These are phyloP conservation scores for Coffea canephora DNA, from an alignment of 257 asterid species.

Conservation along the genomic window DNA sequence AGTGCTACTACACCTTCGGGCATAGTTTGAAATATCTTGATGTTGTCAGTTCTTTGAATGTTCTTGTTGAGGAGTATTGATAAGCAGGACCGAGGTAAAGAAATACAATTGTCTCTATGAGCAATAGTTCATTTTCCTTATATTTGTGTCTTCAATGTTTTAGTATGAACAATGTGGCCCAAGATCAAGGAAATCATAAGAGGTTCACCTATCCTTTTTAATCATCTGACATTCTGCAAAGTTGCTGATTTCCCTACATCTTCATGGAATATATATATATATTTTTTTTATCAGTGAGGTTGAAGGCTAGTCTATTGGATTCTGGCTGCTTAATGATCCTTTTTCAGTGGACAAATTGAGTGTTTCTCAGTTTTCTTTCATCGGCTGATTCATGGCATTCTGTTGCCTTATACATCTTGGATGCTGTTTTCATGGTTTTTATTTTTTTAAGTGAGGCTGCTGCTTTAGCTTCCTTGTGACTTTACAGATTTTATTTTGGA, in stretches of 20 bases:
- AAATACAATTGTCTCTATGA: neutral
- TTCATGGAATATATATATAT: neutral
- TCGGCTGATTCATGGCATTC: neutral
- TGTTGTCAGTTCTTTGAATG: neutral
- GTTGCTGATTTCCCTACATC: neutral
- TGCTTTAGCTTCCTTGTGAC: neutral
- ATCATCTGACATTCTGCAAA: neutral
- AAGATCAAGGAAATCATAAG: neutral
- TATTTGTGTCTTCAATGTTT: neutral
- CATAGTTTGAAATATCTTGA: neutral
- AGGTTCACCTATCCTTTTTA: neutral
- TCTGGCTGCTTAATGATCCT: neutral
- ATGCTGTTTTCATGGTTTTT: neutral
- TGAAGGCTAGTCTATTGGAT: neutral
- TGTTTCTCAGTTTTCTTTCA: neutral
- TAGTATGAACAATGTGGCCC: neutral
- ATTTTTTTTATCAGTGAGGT: neutral
- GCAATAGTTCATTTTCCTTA: neutral
- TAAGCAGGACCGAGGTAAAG: neutral
- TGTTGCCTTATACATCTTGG: neutral
- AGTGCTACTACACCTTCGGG: neutral
- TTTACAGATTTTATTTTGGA: neutral
- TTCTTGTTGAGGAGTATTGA: neutral
- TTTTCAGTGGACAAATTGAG: neutral
- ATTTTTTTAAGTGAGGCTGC: neutral